A percentile compares a stretch with the other conserved stretches of the same genome.
Conservation (phyloP, 495 filamentous ascomycete species). For the Cudoniella acicularis region DNA sequence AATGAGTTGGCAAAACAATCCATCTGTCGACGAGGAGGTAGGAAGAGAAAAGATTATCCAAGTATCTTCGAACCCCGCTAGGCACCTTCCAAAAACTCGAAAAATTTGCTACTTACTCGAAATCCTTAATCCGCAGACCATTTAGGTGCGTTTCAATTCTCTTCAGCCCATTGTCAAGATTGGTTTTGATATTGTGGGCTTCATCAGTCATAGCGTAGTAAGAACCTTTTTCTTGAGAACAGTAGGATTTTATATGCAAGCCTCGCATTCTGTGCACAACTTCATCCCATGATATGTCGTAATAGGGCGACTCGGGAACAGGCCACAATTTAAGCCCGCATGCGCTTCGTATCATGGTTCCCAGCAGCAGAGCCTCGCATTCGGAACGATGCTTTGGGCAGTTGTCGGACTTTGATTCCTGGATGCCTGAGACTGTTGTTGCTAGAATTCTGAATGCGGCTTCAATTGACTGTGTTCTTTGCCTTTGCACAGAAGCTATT, state of each 20-base stretch:
- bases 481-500: background rate
- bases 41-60: too few relatives aligned
- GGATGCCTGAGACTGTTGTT: background rate
- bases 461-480: background rate
- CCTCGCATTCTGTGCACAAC: background rate
- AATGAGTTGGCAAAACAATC: too few relatives aligned
- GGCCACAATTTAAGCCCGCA: background rate
- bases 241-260: background rate
- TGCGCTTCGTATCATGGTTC: background rate
- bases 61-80: too few relatives aligned
- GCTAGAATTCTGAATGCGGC: background rate
- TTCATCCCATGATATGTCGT: background rate
- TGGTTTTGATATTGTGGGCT: background rate
- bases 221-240: background rate
- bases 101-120: too few relatives aligned
- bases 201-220: background rate
- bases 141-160: background rate
- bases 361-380: slow-evolving; percentile 1
- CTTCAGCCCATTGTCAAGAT: background rate
- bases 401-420: background rate
- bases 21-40: too few relatives aligned
- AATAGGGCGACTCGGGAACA: background rate
- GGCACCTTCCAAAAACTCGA: too few relatives aligned
- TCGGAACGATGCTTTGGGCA: background rate
- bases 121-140: background rate